These are phyloP conservation scores for Fusarium torreyae DNA, from an alignment of 2,329 filamentous ascomycete species.

Conservation along the genomic window DNA sequence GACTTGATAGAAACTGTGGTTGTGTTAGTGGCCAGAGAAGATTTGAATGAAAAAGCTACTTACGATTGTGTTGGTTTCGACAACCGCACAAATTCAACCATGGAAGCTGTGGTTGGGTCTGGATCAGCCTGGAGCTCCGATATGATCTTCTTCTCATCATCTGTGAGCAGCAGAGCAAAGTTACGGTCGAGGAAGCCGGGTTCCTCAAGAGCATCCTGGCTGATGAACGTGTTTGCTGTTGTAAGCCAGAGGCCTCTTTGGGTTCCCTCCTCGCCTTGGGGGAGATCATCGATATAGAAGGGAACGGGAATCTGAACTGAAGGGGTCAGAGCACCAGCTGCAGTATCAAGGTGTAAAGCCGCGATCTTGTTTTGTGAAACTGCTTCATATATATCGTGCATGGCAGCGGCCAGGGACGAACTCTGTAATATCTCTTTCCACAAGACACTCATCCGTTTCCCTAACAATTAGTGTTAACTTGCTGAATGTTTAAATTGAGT, in stretches of 20 bases:
- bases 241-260: conserved; percentile 88
- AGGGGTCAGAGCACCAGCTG: conserved; percentile 70
- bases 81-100: conserved; percentile 86
- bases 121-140: conserved; percentile 83
- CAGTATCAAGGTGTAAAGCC: conserved; percentile 80
- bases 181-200: conserved; percentile 83
- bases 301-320: conserved; percentile 77
- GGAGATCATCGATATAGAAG: conserved; percentile 80
- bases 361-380: conserved; percentile 90
- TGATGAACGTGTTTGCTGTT: conserved; percentile 82
- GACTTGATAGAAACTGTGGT: conserved; percentile 74
- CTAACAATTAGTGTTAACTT: conserved; percentile 51
- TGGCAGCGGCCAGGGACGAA: conserved; percentile 85
- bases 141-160: conserved; percentile 82
- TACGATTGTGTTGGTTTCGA: conserved; percentile 78
- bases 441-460: conserved; percentile 73
- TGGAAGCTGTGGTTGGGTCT: conserved; percentile 80
- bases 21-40: background rate
- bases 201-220: conserved; percentile 77
- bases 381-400: conserved; percentile 85
- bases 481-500: background rate
- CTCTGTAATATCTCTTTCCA: conserved; percentile 80
- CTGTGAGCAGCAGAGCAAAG: conserved; percentile 87
- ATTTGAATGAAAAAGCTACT: conserved; percentile 45
- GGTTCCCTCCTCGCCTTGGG: conserved; percentile 76